Conservation (phyloP, 164 flowering plant species). For the Aristolochia californica region DNA sequence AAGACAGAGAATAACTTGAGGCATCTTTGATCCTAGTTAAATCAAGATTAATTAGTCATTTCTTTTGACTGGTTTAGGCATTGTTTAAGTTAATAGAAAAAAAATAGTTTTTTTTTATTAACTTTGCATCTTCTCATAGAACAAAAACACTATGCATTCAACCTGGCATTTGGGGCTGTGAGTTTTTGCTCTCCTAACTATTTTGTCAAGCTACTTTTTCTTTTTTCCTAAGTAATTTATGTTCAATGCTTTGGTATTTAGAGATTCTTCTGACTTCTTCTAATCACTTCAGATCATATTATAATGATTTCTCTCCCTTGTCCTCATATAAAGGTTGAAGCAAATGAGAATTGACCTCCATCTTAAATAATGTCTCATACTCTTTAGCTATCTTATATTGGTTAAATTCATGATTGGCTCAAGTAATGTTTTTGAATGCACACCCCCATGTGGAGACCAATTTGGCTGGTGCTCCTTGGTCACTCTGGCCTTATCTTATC, state of each 20-base stretch:
- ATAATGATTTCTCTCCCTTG: not conserved
- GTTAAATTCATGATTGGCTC: conserved; percentile 17
- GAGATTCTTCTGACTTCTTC: conserved; percentile 7
- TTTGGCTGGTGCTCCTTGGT: conserved; percentile 29
- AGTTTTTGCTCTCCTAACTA: too few relatives aligned
- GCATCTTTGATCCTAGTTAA: too few relatives aligned
- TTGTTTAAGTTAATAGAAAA: too few relatives aligned
- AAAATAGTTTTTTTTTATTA: too few relatives aligned
- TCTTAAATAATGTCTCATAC: conserved; percentile 4
- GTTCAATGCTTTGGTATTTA: conserved; percentile 9
- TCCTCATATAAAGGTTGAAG: not conserved
- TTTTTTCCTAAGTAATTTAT: not conserved
- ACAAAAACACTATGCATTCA: too few relatives aligned
- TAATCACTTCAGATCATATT: conserved; percentile 4
- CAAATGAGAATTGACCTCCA: conserved; percentile 4
- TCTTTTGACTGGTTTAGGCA: too few relatives aligned
- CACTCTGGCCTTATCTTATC: conserved; percentile 5
- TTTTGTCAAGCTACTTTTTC: too few relatives aligned
- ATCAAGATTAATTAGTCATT: too few relatives aligned
- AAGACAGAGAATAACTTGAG: too few relatives aligned
- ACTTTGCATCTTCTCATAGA: too few relatives aligned
- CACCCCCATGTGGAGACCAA: conserved; percentile 53
- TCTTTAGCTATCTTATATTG: conserved; percentile 1
- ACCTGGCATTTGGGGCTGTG: too few relatives aligned
- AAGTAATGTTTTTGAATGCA: conserved; percentile 11